Evolutionary conservation across 306 rosid species (phyloP).

Genomic region (apple (Malus domestica)): ASM211411v1 NC_041798.1:21217001-21217500

Average conservation of each 20-base stretch:
- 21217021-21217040: conserved; percentile 3
- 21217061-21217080: conserved; percentile 88
- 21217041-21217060: conserved; percentile 35
- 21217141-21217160: conserved; percentile 75
- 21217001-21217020: neutral
- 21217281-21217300: conserved; percentile 64
- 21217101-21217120: conserved; percentile 73
- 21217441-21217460: conserved; percentile 74
- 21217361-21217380: conserved; percentile 63
- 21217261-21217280: conserved; percentile 69
- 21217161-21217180: conserved; percentile 69
- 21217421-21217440: conserved; percentile 74
- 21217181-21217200: conserved; percentile 67
- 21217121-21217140: conserved; percentile 76
- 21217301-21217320: conserved; percentile 53
- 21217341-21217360: conserved; percentile 15
- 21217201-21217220: conserved; percentile 79
- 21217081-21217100: conserved; percentile 57
- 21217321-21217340: conserved; percentile 26
- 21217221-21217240: conserved; percentile 80
- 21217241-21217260: conserved; percentile 87
- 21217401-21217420: conserved; percentile 58
- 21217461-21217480: conserved; percentile 87
- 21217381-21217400: conserved; percentile 80
- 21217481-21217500: conserved; percentile 61